Percentiles rank a stretch among this genome's conserved stretches.
Conservation (phyloP, 805 yeast genomes). For the Candida silvicultrix region DNA sequence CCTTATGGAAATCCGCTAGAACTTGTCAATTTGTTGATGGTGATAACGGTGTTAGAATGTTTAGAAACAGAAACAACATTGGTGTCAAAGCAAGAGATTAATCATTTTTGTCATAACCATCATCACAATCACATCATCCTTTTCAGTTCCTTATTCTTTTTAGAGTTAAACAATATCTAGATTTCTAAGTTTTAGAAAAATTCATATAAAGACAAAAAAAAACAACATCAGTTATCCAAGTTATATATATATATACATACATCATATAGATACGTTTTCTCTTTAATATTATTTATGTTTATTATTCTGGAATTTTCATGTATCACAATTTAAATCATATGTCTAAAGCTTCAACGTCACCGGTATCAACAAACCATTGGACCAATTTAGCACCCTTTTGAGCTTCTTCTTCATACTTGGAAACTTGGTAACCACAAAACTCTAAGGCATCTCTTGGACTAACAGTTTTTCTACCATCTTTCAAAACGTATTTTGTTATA, state of each 20-base stretch:
- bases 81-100: conserved; percentile 28
- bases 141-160: background rate
- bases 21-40: conserved; percentile 70
- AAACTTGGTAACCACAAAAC: conserved; percentile 49
- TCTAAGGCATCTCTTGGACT: conserved; percentile 54
- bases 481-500: conserved; percentile 76
- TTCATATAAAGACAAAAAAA: too few species aligned
- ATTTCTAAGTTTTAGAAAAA: too few species aligned
- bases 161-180: background rate
- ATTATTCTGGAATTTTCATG: background rate
- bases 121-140: too few species aligned
- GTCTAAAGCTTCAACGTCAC: conserved; percentile 26
- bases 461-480: conserved; percentile 71
- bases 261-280: background rate
- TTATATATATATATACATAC: background rate
- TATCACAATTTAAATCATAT: conserved; percentile 1
- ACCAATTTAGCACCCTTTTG: conserved; percentile 33
- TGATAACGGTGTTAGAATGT: conserved; percentile 59
- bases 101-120: too few species aligned
- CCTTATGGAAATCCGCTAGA: conserved; percentile 54
- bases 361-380: conserved; percentile 30
- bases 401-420: conserved; percentile 39
- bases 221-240: background rate
- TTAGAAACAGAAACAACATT: conserved; percentile 47
- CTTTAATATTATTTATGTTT: background rate